Evolutionary conservation across 345 rosid species (phyloP).

Genomic region (Brassica incana): DNA sequence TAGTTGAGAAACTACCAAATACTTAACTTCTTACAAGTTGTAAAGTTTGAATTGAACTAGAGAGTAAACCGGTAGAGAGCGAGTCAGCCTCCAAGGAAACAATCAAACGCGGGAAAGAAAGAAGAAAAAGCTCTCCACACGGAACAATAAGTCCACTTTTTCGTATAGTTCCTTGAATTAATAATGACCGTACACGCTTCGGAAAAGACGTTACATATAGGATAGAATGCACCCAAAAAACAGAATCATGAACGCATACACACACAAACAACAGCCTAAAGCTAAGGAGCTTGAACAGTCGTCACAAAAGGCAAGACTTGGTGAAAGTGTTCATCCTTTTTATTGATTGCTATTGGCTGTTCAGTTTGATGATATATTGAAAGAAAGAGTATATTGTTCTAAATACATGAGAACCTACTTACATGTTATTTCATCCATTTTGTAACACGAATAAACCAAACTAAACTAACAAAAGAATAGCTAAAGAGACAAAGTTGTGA

Average conservation of each 20-base stretch:
- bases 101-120: constrained; percentile 27
- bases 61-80: constrained; percentile 15
- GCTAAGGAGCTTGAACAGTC: not conserved
- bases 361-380: not conserved
- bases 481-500: not conserved
- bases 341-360: not conserved
- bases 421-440: constrained; percentile 7
- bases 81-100: not conserved
- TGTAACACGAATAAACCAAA: not conserved
- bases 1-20: not conserved
- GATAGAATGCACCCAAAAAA: constrained; percentile 3
- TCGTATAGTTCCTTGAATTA: constrained; percentile 4
- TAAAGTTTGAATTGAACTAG: not conserved
- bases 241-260: not conserved
- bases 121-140: constrained; percentile 8
- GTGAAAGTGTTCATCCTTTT: not conserved
- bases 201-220: not conserved
- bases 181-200: not conserved
- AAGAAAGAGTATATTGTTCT: not conserved
- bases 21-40: not conserved
- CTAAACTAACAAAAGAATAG: constrained; percentile 1
- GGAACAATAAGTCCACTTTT: constrained; percentile 7
- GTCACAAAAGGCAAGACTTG: not conserved
- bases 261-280: not conserved
- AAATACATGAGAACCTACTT: constrained; percentile 13